Percentiles rank a stretch among this genome's conserved stretches.
phyloP scores from a whole-genome alignment of 1,139 yeast species.

The Wickerhamomyces sp. region DNA sequence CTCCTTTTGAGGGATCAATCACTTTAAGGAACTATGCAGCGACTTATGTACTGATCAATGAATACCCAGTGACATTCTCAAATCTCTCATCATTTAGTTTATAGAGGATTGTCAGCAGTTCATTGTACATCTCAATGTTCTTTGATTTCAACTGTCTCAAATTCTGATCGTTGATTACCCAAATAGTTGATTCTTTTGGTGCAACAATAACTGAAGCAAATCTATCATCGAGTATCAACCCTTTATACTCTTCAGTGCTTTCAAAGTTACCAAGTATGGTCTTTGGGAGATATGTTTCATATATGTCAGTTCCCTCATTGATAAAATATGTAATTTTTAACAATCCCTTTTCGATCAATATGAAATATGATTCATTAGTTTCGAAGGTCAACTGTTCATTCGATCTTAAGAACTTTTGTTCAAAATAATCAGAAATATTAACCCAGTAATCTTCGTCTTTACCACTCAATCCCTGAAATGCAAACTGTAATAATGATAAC shows the following conservation, averaged over 20 bases:
- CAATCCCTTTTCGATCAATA: constrained; percentile 76
- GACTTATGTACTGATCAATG: constrained; percentile 46
- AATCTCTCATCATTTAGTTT: constrained; percentile 69
- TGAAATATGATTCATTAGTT: constrained; percentile 49
- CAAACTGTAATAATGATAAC: constrained; percentile 55
- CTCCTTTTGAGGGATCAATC: too few species aligned
- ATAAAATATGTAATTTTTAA: constrained; percentile 56
- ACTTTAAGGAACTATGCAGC: too few species aligned
- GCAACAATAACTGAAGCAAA: constrained; percentile 23
- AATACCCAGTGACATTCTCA: constrained; percentile 64
- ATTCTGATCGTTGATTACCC: constrained; percentile 56
- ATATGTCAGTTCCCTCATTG: constrained; percentile 37
- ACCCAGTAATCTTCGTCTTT: constrained; percentile 66
- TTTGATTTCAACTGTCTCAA: constrained; percentile 38
- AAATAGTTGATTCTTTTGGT: constrained; percentile 53
- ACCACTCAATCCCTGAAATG: constrained; percentile 62
- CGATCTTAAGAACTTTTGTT: constrained; percentile 29
- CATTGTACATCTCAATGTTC: constrained; percentile 54
- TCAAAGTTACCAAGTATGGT: constrained; percentile 68
- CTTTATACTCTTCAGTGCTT: constrained; percentile 11
- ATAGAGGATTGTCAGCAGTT: constrained; percentile 60
- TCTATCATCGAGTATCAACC: constrained; percentile 6
- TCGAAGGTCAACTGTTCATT: constrained; percentile 12
- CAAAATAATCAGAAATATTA: constrained; percentile 47
- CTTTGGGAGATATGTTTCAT: constrained; percentile 79